Evolutionary conservation across 305 asterid genomes (phyloP), one percentile per base, ranked within the genome.

Genomic region (Stenogyne calaminthoides): DNA sequence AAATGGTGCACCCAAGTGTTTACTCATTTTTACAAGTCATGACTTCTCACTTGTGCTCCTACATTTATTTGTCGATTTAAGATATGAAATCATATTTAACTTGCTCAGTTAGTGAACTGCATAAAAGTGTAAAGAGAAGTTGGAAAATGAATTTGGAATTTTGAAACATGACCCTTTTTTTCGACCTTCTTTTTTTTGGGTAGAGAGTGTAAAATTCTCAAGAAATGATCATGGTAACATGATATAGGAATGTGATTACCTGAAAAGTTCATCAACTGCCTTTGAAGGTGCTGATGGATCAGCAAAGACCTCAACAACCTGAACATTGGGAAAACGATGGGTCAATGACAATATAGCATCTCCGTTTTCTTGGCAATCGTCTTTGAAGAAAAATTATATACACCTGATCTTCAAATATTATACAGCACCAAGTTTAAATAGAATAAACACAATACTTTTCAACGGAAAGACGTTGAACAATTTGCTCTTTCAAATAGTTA

Each of bases 221-320:
- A 51, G 6, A 51, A 59, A 37, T 60, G 39, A 25, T 4, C 12
- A 39, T 3, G 42, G 47, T 73, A 10, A 72, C 52, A 57, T 39
- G 22, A 46, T 39, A 12, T 14, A 55, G 20, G 70, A 58, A 44
- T 25, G 9, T 34, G 63, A 18, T 60, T 84, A 93, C 98, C 96
- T 87, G 76, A 94, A 83, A 64, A 81, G 92, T 75, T 94, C 96
- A 27, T 74, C 76, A 68, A 87, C 79, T 52, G 89, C 64, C 73
- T 83, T 84, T 6, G 81, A 72, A 18, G 94, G 79, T 63, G 97
- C 97, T 42, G 88, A 84, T 75, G 99, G 95, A 88, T 88, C 84
- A 52, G 92, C 80, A 71, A 18, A 84, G 65, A 90, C 97, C 81
- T 88, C 86, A 77, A 93, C 96, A 77, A 91, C 98, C 98, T 93